phyloP scores from a whole-genome alignment of 2,329 filamentous ascomycete genomes.

The Sarocladium strictum region DNA sequence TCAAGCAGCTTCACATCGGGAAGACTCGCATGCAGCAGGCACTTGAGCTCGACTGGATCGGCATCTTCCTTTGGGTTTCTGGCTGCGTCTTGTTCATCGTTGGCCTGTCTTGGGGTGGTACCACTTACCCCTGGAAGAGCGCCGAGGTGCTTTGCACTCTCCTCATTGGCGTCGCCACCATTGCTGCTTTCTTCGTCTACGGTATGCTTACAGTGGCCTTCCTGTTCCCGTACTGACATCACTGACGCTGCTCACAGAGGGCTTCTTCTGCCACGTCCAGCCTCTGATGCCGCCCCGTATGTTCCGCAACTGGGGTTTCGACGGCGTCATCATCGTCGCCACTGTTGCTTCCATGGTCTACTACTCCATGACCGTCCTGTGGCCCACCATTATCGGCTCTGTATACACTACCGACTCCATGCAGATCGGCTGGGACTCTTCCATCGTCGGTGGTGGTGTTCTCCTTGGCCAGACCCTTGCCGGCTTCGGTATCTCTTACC shows the following conservation, averaged over 20 bases:
- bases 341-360: constrained; percentile 38
- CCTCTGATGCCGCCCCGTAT: constrained; percentile 37
- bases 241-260: constrained; percentile 24
- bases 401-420: constrained; percentile 33
- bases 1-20: constrained; percentile 33
- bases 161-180: constrained; percentile 29
- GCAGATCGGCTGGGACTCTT: constrained; percentile 34
- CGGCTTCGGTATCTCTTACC: constrained; percentile 28
- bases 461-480: constrained; percentile 32
- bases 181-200: constrained; percentile 31
- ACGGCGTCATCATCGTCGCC: constrained; percentile 31
- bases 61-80: constrained; percentile 34
- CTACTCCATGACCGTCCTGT: constrained; percentile 37
- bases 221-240: not conserved
- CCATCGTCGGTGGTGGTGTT: constrained; percentile 34
- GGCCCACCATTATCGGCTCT: constrained; percentile 35
- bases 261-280: constrained; percentile 26
- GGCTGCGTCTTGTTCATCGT: constrained; percentile 37
- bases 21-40: constrained; percentile 31
- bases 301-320: constrained; percentile 33
- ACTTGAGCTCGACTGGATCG: constrained; percentile 38
- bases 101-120: constrained; percentile 37
- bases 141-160: constrained; percentile 29
- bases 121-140: constrained; percentile 35
- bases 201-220: constrained; percentile 16